Evolutionary conservation across 2,329 filamentous ascomycete genomes (phyloP).

Genomic region (Beauveria scarabaeidicola): DNA sequence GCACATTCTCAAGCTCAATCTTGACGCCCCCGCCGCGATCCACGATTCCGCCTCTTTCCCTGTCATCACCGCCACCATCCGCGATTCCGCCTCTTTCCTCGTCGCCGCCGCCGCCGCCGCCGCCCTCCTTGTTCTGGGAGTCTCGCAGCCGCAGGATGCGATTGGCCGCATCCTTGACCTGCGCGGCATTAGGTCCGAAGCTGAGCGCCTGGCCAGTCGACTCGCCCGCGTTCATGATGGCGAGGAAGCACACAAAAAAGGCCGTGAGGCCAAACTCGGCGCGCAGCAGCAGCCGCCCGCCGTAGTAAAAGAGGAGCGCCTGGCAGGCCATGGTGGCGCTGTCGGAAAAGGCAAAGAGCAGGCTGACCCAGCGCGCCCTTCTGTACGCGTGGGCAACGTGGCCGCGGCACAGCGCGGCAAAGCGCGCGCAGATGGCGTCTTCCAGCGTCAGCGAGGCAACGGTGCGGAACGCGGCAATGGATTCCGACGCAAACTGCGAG

Average conservation of each 20-base stretch:
- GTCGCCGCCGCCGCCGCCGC: slow-evolving; percentile 16
- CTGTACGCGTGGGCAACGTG: slow-evolving; percentile 53
- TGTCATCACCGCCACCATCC: slow-evolving; percentile 17
- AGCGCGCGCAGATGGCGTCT: slow-evolving; percentile 53
- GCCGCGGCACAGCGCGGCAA: slow-evolving; percentile 46
- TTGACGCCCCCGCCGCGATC: slow-evolving; percentile 41
- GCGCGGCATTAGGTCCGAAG: slow-evolving; percentile 56
- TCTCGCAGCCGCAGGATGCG: slow-evolving; percentile 47
- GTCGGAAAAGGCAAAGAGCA: slow-evolving; percentile 62
- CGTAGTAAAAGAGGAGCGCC: slow-evolving; percentile 60
- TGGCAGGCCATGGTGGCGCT: slow-evolving; percentile 55
- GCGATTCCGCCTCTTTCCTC: neutral
- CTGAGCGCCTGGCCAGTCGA: slow-evolving; percentile 58
- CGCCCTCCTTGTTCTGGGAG: slow-evolving; percentile 28
- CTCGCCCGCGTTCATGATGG: slow-evolving; percentile 59
- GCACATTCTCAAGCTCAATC: slow-evolving; percentile 47
- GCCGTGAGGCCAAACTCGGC: slow-evolving; percentile 37
- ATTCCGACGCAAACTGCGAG: slow-evolving; percentile 66
- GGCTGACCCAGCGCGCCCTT: slow-evolving; percentile 52
- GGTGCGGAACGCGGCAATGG: slow-evolving; percentile 65
- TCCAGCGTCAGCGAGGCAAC: slow-evolving; percentile 64
- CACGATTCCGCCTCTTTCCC: slow-evolving; percentile 21
- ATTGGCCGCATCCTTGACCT: slow-evolving; percentile 50
- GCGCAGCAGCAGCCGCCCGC: slow-evolving; percentile 46
- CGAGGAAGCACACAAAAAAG: slow-evolving; percentile 55